Base-by-base conservation (phyloP, 306 rosid species). In the Dryas octopetala region DNA sequence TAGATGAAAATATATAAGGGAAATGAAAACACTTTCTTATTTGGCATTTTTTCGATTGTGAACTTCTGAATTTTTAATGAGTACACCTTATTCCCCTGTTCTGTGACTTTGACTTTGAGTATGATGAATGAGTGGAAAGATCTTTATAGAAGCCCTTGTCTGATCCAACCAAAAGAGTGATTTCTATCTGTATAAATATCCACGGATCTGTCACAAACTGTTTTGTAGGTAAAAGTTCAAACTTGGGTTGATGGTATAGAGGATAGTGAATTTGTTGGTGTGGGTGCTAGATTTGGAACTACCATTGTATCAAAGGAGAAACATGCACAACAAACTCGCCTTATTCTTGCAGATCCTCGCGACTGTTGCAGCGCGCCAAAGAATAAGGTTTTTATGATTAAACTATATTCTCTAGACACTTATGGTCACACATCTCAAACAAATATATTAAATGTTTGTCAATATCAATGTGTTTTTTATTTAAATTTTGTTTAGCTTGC, bases 251-350 rank as follows among this genome's bases (percentile, higher is more conserved):
- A 92, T 71, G 98, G 93, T 40, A 68, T 77, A 44, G 97, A 92
- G 80, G 88, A 84, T 62, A 85, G 62, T 52, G 97, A 90, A 81
- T 90, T 88, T 80, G 99, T 96, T 44, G 99, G 99, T 16, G 93
- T 96, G 40, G 97, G 96, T 80, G 99, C 98, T 16, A 78, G 98
- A 85, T 95, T 95, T 77, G 99, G 99, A n/a, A 81, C 84, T 71
- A 62, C 92, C 9, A 92, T 95, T 65, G 99, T 85, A 53, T 88
- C 97, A 16, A 92, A 92, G 80, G 93, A 96, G 89, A 96, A 90
- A 83, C 90, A 89, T 79, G 99, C 99, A 70, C 77, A 70, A 44
- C 95, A 84, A 67, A 83, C 91, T 7, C 92, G 60, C 50, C 97
- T 96, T 62, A 41, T 80, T 71, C 96, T 90, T 81, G 83, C 98